Conservation (phyloP, 495 filamentous ascomycete genomes). For the Penicillium maclennaniae region DNA sequence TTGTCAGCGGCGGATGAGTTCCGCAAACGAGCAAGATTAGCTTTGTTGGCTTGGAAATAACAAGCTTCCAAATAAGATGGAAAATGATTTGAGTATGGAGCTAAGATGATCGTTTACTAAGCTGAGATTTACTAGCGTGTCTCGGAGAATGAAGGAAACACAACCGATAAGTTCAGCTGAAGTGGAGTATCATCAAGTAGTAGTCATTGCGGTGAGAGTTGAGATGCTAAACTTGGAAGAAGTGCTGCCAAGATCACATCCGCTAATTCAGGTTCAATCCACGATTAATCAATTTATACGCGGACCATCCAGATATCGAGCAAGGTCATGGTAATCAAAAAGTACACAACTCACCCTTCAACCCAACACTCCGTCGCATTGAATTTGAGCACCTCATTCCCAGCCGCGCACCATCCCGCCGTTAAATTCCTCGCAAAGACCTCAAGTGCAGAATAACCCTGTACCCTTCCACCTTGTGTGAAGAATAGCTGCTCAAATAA, state of each 20-base stretch:
- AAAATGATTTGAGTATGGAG: background rate
- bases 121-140: too few relatives aligned
- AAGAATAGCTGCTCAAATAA: slow-evolving; percentile 52
- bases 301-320: too few relatives aligned
- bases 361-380: slow-evolving; percentile 69
- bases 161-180: too few relatives aligned
- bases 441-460: slow-evolving; percentile 64
- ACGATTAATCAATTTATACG: background rate
- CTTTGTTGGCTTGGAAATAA: background rate
- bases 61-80: too few relatives aligned
- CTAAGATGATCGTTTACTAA: too few relatives aligned
- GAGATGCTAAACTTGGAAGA: too few relatives aligned
- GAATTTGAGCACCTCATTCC: slow-evolving; percentile 80
- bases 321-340: background rate
- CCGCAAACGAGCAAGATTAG: background rate
- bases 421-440: slow-evolving; percentile 86
- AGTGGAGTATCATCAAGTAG: too few relatives aligned
- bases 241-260: too few relatives aligned
- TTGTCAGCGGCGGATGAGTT: slow-evolving; percentile 10
- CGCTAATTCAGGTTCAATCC: too few relatives aligned
- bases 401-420: slow-evolving; percentile 85
- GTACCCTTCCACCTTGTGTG: background rate
- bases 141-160: too few relatives aligned
- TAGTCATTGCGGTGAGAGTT: too few relatives aligned
- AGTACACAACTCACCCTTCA: background rate